Conservation (phyloP, 1,284 basidiomycete genomes). For the Apiotrichum montevideense region DNA sequence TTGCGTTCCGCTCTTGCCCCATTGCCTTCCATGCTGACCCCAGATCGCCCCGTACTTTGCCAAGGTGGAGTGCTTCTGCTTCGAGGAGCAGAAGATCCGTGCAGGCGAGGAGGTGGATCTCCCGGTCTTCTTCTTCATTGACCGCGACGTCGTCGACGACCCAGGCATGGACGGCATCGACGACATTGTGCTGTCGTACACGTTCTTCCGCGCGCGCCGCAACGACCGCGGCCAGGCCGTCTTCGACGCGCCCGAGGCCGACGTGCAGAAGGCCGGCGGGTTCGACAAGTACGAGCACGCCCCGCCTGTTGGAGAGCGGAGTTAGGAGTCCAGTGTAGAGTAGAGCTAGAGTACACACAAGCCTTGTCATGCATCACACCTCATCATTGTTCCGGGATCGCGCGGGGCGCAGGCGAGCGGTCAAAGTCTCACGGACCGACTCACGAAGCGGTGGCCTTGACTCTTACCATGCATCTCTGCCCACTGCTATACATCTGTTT, state of each 20-base stretch:
- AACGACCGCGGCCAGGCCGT: constrained; percentile 75
- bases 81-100: constrained; percentile 93
- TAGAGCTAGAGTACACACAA: background rate
- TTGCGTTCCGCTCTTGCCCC: background rate
- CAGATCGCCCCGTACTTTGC: constrained; percentile 98
- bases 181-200: constrained; percentile 91
- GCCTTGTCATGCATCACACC: constrained; percentile 5
- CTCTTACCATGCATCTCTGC: too few species aligned
- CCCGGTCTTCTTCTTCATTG: constrained; percentile 97
- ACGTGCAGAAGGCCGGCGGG: constrained; percentile 68
- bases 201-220: constrained; percentile 88
- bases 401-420: too few species aligned
- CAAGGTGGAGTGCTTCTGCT: constrained; percentile 99
- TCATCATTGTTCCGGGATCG: background rate
- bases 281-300: constrained; percentile 48
- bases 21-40: constrained; percentile 1
- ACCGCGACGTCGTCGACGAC: constrained; percentile 91
- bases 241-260: constrained; percentile 73
- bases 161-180: constrained; percentile 77
- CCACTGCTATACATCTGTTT: background rate
- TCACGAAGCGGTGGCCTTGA: too few species aligned
- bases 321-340: background rate
- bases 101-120: constrained; percentile 97
- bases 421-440: too few species aligned
- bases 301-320: constrained; percentile 2